These are phyloP conservation scores for Pyrenula aspistea DNA, from an alignment of 495 filamentous ascomycete genomes.

Conservation along the genomic window DNA sequence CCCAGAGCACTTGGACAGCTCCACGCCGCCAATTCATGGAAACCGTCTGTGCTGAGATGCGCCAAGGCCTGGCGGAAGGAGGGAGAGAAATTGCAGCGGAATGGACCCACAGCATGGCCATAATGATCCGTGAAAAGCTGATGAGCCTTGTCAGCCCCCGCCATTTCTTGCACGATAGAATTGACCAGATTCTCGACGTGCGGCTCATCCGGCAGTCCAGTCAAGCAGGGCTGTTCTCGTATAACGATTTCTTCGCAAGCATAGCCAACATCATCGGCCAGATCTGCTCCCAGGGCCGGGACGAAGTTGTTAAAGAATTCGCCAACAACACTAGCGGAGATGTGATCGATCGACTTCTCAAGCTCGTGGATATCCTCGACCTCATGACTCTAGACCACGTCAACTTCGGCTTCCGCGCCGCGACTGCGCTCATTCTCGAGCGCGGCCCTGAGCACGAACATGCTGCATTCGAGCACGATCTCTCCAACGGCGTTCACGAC, in stretches of 20 bases:
- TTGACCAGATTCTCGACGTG: conserved; percentile 76
- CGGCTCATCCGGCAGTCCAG: conserved; percentile 67
- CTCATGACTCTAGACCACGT: conserved; percentile 89
- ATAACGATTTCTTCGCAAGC: conserved; percentile 83
- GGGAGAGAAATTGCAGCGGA: conserved; percentile 37
- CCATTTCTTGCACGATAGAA: conserved; percentile 69
- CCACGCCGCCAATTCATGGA: conserved; percentile 39
- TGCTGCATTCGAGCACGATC: conserved; percentile 56
- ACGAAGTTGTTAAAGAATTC: conserved; percentile 70
- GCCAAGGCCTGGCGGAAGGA: not conserved
- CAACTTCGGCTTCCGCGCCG: conserved; percentile 78
- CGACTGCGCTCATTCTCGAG: conserved; percentile 69
- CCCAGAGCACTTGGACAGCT: conserved; percentile 35
- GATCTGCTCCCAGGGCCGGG: conserved; percentile 84
- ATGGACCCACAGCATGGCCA: conserved; percentile 76
- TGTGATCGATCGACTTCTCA: conserved; percentile 72
- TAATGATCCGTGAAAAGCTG: conserved; percentile 72
- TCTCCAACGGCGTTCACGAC: conserved; percentile 50
- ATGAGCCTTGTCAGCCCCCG: conserved; percentile 68
- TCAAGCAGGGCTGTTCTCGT: conserved; percentile 73
- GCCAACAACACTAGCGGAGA: conserved; percentile 62
- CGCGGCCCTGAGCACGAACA: conserved; percentile 74
- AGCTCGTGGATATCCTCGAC: conserved; percentile 77
- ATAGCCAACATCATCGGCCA: conserved; percentile 83
- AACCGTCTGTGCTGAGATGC: not conserved